A percentile compares a stretch with the other conserved stretches of the same genome.
phyloP scores from a whole-genome alignment of 768 basidiomycete genomes.

The Tulasnella sp. region DNA sequence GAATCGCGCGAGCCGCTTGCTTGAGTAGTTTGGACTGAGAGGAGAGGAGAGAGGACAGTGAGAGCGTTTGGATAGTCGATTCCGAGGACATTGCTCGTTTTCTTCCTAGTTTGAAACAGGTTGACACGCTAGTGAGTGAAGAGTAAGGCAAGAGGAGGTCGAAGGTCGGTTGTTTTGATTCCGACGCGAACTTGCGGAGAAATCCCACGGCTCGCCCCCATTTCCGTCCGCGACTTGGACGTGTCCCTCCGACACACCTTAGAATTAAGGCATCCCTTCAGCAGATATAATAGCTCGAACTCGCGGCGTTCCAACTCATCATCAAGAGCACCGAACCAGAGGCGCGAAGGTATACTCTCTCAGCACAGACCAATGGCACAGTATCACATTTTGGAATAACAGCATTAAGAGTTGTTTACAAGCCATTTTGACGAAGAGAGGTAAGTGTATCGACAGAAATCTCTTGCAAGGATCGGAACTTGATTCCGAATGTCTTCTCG shows the following conservation, averaged over 20 bases:
- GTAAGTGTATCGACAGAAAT: background rate
- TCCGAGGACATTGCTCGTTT: background rate
- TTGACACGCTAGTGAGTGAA: background rate
- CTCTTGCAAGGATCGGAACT: constrained; percentile 7
- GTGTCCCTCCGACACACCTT: no score
- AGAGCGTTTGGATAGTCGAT: background rate
- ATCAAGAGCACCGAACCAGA: no score
- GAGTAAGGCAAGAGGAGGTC: background rate
- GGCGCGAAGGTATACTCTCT: no score
- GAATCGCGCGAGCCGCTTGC: constrained; percentile 42
- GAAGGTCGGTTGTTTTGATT: background rate
- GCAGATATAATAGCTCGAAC: no score
- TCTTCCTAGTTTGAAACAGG: background rate
- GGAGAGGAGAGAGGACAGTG: background rate
- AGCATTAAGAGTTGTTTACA: background rate
- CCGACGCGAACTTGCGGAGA: background rate
- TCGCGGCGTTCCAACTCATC: no score
- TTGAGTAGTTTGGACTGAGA: background rate
- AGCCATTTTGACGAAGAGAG: background rate
- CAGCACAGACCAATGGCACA: no score
- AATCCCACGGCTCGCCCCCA: background rate
- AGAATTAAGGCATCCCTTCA: no score
- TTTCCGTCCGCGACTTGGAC: background rate
- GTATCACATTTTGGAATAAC: background rate
- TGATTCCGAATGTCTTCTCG: constrained; percentile 11